Evolutionary conservation across 192 early-diverging fungal species (phyloP).

Genomic region (Gigaspora rosea): DNA sequence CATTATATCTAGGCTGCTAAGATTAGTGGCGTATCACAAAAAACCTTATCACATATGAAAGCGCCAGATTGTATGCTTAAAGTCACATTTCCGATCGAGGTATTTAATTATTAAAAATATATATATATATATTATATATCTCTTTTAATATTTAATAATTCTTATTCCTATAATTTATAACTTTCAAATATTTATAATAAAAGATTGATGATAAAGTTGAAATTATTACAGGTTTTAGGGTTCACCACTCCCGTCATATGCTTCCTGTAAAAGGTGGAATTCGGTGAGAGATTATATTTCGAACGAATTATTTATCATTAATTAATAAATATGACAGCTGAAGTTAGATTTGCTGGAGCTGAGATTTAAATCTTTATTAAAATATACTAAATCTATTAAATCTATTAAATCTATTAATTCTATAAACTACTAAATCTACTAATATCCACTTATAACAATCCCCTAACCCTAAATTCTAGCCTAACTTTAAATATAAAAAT

Average conservation of each 20-base stretch:
- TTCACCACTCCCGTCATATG: conserved; percentile 82
- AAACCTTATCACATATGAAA: conserved; percentile 68
- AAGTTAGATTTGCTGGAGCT: too few species aligned
- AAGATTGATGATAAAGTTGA: conserved; percentile 59
- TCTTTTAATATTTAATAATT: background rate
- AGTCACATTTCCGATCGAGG: conserved; percentile 77
- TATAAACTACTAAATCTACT: too few species aligned
- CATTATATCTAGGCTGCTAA: conserved; percentile 56
- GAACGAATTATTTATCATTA: background rate
- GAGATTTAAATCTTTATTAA: too few species aligned
- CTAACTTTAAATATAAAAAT: too few species aligned
- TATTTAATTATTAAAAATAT: background rate
- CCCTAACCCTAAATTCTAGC: too few species aligned
- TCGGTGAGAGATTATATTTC: conserved; percentile 36
- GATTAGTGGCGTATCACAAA: conserved; percentile 57
- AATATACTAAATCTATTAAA: too few species aligned
- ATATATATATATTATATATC: background rate
- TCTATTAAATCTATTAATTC: too few species aligned
- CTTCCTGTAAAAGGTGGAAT: conserved; percentile 84
- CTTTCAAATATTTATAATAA: background rate
- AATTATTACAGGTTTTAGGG: conserved; percentile 78
- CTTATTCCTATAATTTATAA: background rate
- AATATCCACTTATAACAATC: too few species aligned
- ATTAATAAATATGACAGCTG: too few species aligned
- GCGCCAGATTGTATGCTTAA: conserved; percentile 71